Evolutionary conservation across 2,329 filamentous ascomycete genomes (phyloP), one percentile per base, ranked within the genome.

Genomic region (Diaporthe caulivora): DNA sequence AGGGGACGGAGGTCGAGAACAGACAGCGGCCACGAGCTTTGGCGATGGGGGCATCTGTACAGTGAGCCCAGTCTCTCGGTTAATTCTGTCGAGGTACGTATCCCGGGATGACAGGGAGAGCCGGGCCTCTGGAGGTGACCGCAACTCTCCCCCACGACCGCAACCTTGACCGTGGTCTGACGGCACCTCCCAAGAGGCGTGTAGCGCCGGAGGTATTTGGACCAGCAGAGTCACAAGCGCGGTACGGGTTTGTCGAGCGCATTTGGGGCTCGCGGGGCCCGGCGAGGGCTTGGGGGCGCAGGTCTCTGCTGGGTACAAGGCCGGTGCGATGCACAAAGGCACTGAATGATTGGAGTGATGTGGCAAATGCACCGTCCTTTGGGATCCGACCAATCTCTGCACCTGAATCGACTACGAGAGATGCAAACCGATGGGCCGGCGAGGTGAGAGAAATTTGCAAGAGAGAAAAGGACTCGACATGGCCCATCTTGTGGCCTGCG

Each of bases 291-390:
- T 58, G 65, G 70, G 67, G 73, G 75, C 67, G 68, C 67, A 75
- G 71, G 69, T 71, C 76, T 73, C 72, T 76, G 72, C 71, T 77
- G 72, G 75, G 77, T 81, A 81, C 79, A 79, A 79, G 78, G 77
- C 76, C 78, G 77, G 76, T 79, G 78, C 78, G 79, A 82, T 84
- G 82, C 82, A 85, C 78, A 82, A 60, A 49, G 60, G 62, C 47
- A 68, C 77, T 81, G 80, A 82, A 83, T 82, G 79, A 80, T 80
- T 82, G 81, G 79, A 80, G 80, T 82, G 81, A 82, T 81, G 84
- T 86, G 84, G 84, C 84, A 81, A 85, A 83, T 84, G 81, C 80
- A 82, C 82, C 82, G 81, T 79, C 77, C 78, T 15, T 51, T 34
- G 34, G 77, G 79, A 79, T 40, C 26, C 53, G 80, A 80, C 82